A percentile compares a stretch with the other conserved stretches of the same genome.
These are phyloP conservation scores for Pichia insulana DNA, from an alignment of 805 yeast species.

Conservation along the genomic window DNA sequence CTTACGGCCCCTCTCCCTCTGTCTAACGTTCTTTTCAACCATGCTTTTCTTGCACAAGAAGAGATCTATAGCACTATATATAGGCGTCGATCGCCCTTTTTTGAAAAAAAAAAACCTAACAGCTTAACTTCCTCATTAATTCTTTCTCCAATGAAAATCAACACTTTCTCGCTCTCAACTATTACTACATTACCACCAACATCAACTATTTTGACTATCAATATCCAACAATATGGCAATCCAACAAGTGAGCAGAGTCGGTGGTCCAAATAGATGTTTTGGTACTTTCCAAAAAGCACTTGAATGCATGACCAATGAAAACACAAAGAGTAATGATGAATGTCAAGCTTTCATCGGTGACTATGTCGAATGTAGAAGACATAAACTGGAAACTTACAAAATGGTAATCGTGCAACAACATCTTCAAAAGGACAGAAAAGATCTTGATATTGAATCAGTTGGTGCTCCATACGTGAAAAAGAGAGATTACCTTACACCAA, in stretches of 20 bases:
- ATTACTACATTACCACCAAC: no score
- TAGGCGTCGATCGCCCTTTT: neutral
- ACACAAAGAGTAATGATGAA: slow-evolving; percentile 24
- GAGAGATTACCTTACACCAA: slow-evolving; percentile 32
- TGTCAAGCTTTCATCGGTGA: slow-evolving; percentile 28
- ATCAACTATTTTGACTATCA: no score
- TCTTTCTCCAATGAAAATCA: neutral
- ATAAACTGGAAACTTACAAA: slow-evolving; percentile 29
- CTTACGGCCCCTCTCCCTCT: neutral
- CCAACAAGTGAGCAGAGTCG: slow-evolving; percentile 28
- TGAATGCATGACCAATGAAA: slow-evolving; percentile 30
- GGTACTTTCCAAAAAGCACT: slow-evolving; percentile 31
- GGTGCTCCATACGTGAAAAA: slow-evolving; percentile 33
- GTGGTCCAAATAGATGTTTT: slow-evolving; percentile 33
- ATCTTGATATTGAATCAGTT: slow-evolving; percentile 22
- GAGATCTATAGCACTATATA: no score
- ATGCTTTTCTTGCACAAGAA: neutral
- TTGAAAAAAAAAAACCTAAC: no score
- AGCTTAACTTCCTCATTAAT: neutral
- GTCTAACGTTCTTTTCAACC: neutral
- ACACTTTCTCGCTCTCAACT: neutral
- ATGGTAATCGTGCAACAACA: slow-evolving; percentile 28
- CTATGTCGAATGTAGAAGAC: slow-evolving; percentile 32
- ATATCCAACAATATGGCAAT: slow-evolving; percentile 27
- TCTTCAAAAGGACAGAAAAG: slow-evolving; percentile 21